Evolutionary conservation across 352 stramenopile species (phyloP), one percentile per base, ranked within the genome.

Genomic region (Globisporangium cederbergense): DNA sequence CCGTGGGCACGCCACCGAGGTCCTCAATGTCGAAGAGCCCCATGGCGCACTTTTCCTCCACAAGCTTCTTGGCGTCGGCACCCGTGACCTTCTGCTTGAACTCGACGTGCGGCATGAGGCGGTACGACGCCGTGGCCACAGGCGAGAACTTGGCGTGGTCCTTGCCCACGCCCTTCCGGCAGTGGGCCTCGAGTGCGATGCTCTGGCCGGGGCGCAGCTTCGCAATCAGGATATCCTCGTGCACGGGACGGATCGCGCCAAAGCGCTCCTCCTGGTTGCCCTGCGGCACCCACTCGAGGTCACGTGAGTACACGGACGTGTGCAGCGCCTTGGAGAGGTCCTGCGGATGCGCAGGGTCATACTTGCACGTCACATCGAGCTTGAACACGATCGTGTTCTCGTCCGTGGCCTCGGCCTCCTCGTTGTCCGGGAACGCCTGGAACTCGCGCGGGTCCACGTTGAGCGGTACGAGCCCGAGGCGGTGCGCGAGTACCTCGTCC

Each of bases 101-200:
- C 54, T 89, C 73, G 38, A 95, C 78, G 60, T 96, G 77, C 4
- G 95, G 93, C 73, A 98, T 86, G 58, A 98, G 65, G 47, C 94
- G 82, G 79, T 99, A 99, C 58, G 88, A 97, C 22, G 97, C 97
- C 5, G 96, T 99, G 1, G 94, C 89, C 18, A 99, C 97, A 2
- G 97, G 97, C 25, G 92, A 98, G 68, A 96, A 99, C 76, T 99
- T 99, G 57, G 97, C 97, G 77, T 99, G 97, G 73, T 99, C 96
- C 66, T 98, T 98, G 22, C 96, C 97, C 5, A 98, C 87, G 28
- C 97, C 96, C 74, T 98, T 97, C 22, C 90, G 85, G 56, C 89
- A 98, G 73, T 98, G 95, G 22, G 92, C 93, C 72, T 99, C 96
- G 10, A 99, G 80, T 51, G 95, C 91, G 69, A 99, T 99, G 53